A percentile compares a stretch with the other conserved stretches of the same genome.
Evolutionary conservation across 305 asterid genomes (phyloP).

Genomic region (Fraxinus paxiana): DNA sequence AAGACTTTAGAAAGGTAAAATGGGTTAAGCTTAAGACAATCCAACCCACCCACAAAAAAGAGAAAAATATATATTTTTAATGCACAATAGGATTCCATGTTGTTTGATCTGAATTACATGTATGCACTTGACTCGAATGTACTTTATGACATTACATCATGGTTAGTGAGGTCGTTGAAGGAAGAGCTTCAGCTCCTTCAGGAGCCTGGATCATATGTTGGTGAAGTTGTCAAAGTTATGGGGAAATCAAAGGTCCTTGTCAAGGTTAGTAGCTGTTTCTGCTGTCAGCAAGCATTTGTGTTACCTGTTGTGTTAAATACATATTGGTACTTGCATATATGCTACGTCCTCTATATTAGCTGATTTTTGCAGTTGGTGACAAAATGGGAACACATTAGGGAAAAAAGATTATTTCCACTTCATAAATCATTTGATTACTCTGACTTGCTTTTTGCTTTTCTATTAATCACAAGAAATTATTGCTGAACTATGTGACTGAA

Average conservation of each 20-base stretch:
- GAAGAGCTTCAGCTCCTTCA: conserved; percentile 91
- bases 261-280: conserved; percentile 49
- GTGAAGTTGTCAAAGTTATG: conserved; percentile 95
- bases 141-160: not conserved
- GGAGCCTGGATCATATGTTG: conserved; percentile 94
- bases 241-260: conserved; percentile 90
- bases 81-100: not conserved
- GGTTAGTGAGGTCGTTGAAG: conserved; percentile 71
- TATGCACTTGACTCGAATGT: not conserved
- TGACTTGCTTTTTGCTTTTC: not conserved
- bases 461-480: not conserved
- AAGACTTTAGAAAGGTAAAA: not conserved
- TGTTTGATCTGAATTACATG: not conserved
- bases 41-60: not conserved
- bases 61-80: not conserved
- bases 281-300: not conserved
- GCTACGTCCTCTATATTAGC: not conserved
- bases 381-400: not conserved
- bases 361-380: not conserved
- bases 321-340: not conserved
- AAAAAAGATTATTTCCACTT: not conserved
- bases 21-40: not conserved
- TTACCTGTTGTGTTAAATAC: not conserved
- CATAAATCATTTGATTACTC: not conserved
- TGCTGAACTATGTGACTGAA: not conserved